A percentile compares a stretch with the other conserved stretches of the same genome.
phyloP scores from a whole-genome alignment of 495 filamentous ascomycete genomes.

The Pseudotulostoma volvatum region DNA sequence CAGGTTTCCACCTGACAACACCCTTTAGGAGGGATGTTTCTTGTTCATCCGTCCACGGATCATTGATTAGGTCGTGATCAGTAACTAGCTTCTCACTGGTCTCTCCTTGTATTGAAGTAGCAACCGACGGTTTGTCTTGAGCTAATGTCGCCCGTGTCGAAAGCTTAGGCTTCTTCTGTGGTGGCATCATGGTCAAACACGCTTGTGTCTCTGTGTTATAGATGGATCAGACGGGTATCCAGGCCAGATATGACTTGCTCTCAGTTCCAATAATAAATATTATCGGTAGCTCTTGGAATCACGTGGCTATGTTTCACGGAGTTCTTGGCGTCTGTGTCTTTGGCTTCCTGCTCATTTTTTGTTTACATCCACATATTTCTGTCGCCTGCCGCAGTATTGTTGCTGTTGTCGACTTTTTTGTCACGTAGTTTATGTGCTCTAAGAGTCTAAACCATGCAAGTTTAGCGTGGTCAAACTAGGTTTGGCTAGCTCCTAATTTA shows the following conservation, averaged over 20 bases:
- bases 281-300: too few relatives aligned
- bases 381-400: too few relatives aligned
- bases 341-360: too few relatives aligned
- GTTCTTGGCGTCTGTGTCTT: too few relatives aligned
- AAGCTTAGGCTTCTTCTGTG: conserved; percentile 44
- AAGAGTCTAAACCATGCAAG: too few relatives aligned
- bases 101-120: conserved; percentile 19
- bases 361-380: too few relatives aligned
- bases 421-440: too few relatives aligned
- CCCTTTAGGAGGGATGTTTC: conserved; percentile 82
- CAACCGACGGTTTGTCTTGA: conserved; percentile 18
- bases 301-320: too few relatives aligned
- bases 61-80: conserved; percentile 35
- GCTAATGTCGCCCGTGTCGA: conserved; percentile 20
- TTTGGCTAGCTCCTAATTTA: too few relatives aligned
- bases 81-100: conserved; percentile 17
- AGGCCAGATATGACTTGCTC: background rate
- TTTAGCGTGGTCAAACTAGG: too few relatives aligned
- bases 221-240: background rate
- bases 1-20: conserved; percentile 83
- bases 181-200: conserved; percentile 40
- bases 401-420: too few relatives aligned
- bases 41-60: conserved; percentile 91
- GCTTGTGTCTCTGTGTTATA: background rate
- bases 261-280: too few relatives aligned